Conservation (phyloP, 2,329 filamentous ascomycete species). For the Beauveria sp. region DNA sequence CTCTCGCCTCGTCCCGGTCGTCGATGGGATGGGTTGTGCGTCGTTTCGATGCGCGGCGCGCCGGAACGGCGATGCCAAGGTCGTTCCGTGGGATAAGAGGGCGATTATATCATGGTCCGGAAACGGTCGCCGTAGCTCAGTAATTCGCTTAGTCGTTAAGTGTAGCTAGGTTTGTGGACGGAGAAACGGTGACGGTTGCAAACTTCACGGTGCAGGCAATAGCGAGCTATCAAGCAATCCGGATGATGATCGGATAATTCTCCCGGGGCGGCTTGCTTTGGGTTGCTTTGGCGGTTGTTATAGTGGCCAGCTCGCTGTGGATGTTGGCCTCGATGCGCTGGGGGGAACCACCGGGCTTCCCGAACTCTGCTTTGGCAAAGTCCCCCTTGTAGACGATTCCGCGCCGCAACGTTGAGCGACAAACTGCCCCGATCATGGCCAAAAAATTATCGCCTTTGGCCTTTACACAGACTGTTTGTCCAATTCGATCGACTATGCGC, state of each 20-base stretch:
- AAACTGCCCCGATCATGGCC: constrained; percentile 20
- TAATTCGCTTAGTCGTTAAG: not conserved
- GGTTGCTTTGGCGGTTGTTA: not conserved
- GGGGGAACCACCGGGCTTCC: not conserved
- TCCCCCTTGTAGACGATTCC: not conserved
- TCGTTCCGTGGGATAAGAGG: not conserved
- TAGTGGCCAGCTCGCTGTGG: not conserved
- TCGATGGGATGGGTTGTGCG: not conserved
- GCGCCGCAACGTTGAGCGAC: not conserved
- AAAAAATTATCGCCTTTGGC: constrained; percentile 26
- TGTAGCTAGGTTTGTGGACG: not conserved
- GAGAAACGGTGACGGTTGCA: not conserved
- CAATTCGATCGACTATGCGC: not conserved
- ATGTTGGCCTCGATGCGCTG: not conserved
- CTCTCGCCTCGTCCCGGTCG: not conserved
- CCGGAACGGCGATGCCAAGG: constrained; percentile 8
- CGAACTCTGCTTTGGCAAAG: not conserved
- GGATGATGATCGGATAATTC: constrained; percentile 13
- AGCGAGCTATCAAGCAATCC: not conserved
- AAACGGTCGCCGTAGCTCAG: not conserved
- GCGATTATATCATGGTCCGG: constrained; percentile 14
- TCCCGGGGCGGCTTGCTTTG: not conserved
- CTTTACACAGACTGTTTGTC: constrained; percentile 27
- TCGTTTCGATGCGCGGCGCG: not conserved
- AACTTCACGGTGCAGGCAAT: not conserved